phyloP scores from a whole-genome alignment of 345 rosid genomes.

The Laguncularia racemosa region DNA sequence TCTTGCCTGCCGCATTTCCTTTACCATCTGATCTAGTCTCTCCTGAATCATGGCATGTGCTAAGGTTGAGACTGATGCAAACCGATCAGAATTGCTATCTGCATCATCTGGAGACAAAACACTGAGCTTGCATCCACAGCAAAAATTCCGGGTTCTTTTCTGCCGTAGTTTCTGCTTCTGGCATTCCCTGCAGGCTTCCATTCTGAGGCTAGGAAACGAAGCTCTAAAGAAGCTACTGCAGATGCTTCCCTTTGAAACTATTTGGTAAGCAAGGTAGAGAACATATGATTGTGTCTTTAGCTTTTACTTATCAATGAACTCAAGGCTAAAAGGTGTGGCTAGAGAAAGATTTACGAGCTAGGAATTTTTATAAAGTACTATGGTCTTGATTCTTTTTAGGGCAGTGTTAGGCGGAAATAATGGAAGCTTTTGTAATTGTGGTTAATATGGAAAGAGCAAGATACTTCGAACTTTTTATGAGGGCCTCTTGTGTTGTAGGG shows the following conservation, averaged over 20 bases:
- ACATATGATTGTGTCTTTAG: too few species aligned
- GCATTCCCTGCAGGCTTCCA: background rate
- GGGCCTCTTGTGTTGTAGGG: background rate
- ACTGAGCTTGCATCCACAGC: conserved; percentile 1
- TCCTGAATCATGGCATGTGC: conserved; percentile 7
- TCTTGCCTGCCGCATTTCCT: background rate
- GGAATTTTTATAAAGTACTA: background rate
- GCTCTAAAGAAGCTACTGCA: background rate
- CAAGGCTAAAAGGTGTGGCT: background rate
- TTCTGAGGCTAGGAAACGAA: background rate
- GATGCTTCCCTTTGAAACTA: background rate
- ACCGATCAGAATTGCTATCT: background rate
- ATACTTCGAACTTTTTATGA: background rate
- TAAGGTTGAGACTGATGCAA: conserved; percentile 4
- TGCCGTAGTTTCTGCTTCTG: conserved; percentile 2
- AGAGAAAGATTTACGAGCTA: background rate
- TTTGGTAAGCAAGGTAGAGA: background rate
- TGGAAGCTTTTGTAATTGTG: conserved; percentile 5
- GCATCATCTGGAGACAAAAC: conserved; percentile 2
- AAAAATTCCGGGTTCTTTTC: background rate
- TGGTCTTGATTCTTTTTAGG: conserved; percentile 5
- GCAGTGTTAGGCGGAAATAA: conserved; percentile 24
- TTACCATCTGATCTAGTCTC: conserved; percentile 6
- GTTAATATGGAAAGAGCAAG: conserved; percentile 13
- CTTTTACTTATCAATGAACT: too few species aligned